Evolutionary conservation across 176 grass and related monocot genomes (phyloP).

Genomic region (Melocanna baccifera): DNA sequence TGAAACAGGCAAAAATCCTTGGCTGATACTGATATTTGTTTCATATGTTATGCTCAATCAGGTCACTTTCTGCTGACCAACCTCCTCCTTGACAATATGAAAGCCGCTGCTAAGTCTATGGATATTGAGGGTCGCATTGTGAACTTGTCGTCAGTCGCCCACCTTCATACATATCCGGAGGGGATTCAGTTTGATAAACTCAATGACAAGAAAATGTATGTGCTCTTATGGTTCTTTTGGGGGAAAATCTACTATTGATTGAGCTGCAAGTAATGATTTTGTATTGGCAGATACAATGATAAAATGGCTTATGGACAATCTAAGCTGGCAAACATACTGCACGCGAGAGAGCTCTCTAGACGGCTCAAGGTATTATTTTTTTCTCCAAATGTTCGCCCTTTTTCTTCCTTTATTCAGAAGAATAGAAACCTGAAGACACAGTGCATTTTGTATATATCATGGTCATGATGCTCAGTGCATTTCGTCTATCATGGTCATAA

Average conservation of each 20-base stretch:
- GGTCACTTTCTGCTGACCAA: conserved; percentile 93
- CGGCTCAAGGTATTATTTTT: conserved; percentile 56
- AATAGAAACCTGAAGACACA: conserved; percentile 13
- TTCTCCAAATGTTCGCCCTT: not conserved
- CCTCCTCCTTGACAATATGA: conserved; percentile 92
- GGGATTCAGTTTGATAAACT: conserved; percentile 77
- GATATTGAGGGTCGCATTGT: conserved; percentile 84
- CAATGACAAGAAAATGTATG: conserved; percentile 68
- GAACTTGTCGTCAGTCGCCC: conserved; percentile 86
- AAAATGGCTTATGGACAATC: conserved; percentile 94
- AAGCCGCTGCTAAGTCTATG: conserved; percentile 56
- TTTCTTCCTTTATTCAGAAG: not conserved
- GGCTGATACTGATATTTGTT: not conserved
- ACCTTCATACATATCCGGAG: conserved; percentile 63
- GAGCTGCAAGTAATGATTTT: conserved; percentile 27
- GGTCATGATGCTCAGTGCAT: not conserved
- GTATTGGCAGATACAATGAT: conserved; percentile 68
- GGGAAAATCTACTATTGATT: not conserved
- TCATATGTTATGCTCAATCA: conserved; percentile 34
- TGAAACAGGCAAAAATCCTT: not conserved
- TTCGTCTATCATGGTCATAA: conserved; percentile 7
- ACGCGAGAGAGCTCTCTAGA: conserved; percentile 77
- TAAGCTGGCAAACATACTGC: conserved; percentile 92
- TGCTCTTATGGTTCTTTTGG: conserved; percentile 9
- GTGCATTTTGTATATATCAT: not conserved